Conservation (phyloP, 495 filamentous ascomycete genomes). For the Talaromyces adpressus region DNA sequence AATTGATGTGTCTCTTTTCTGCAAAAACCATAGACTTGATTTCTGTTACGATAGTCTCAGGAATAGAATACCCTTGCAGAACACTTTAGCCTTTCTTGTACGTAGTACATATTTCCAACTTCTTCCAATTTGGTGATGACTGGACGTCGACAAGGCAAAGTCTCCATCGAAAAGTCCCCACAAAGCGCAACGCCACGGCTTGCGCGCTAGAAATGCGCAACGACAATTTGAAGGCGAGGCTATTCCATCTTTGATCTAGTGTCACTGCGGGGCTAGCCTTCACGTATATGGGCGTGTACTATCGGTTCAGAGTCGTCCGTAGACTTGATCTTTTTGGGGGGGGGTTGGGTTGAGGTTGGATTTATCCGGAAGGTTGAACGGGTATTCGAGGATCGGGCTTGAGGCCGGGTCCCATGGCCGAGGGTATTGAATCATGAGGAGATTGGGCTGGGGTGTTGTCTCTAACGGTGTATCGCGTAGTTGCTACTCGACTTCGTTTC, state of each 20-base stretch:
- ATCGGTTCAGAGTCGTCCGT: conserved; percentile 4
- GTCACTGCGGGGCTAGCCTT: not conserved
- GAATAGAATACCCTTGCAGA: not conserved
- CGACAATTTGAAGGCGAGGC: not conserved
- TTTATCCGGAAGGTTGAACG: not conserved
- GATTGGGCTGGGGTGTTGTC: not conserved
- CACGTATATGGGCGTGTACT: not conserved
- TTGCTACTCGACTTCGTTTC: no score
- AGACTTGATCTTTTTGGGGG: not conserved
- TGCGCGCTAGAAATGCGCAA: not conserved
- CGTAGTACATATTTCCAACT: not conserved
- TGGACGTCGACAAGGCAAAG: not conserved
- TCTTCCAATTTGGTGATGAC: not conserved
- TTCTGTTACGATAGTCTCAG: not conserved
- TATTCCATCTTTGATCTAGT: not conserved
- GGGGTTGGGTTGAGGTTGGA: not conserved
- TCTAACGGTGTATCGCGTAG: no score
- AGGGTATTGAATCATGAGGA: not conserved
- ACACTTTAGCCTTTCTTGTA: not conserved
- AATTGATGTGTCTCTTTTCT: not conserved
- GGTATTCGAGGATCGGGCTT: not conserved
- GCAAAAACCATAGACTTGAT: not conserved
- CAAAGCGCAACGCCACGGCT: not conserved
- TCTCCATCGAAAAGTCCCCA: not conserved
- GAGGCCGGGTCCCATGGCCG: not conserved